Conservation (phyloP, 495 filamentous ascomycete species). For the Hyphodiscus hymeniophilus region DNA sequence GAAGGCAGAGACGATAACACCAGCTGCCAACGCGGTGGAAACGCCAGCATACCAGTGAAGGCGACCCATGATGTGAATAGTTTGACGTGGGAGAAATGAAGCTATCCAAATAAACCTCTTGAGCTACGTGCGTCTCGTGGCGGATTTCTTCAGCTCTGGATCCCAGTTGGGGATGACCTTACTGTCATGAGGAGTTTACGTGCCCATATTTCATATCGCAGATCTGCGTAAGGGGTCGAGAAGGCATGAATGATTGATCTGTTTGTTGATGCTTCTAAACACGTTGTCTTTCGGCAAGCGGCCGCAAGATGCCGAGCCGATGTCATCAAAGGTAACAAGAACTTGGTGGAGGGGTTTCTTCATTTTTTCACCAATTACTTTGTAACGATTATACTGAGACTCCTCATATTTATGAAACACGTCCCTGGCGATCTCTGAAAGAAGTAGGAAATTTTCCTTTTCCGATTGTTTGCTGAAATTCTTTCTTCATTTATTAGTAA, state of each 20-base stretch:
- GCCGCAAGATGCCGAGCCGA: too few species aligned
- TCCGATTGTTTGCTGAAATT: too few species aligned
- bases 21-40: constrained; percentile 66
- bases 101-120: not conserved
- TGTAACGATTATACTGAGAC: too few species aligned
- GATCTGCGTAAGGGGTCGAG: not conserved
- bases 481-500: too few species aligned
- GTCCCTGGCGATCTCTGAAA: too few species aligned
- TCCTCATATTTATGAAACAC: too few species aligned
- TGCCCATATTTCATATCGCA: constrained; percentile 9
- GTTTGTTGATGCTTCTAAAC: too few species aligned
- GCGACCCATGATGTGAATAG: constrained; percentile 15
- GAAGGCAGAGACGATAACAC: constrained; percentile 81
- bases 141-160: not conserved
- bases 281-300: not conserved
- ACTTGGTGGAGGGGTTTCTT: too few species aligned
- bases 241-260: too few species aligned
- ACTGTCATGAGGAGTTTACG: not conserved
- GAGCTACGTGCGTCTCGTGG: constrained; percentile 3
- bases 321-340: too few species aligned
- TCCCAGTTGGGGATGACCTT: constrained; percentile 3
- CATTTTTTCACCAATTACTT: too few species aligned
- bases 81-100: not conserved
- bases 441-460: too few species aligned
- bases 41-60: constrained; percentile 44